Evolutionary conservation across 1,284 basidiomycete species (phyloP), one percentile per base, ranked within the genome.

Genomic region (Pascua guehoae): DNA sequence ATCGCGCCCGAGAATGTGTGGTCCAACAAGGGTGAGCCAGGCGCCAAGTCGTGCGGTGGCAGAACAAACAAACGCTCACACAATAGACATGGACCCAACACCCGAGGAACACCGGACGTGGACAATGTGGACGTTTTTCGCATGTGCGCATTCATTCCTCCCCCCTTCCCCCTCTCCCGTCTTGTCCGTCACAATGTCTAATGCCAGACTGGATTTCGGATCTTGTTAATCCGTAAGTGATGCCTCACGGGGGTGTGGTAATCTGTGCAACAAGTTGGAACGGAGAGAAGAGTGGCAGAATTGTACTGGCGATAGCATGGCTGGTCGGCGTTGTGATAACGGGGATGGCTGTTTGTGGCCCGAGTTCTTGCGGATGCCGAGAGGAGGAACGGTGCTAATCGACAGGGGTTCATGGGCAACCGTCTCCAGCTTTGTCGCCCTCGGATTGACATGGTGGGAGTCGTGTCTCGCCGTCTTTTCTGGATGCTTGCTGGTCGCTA

Each of bases 341-440:
- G 41, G 17, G 41, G 24, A 32, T 32, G 24, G 24, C 4, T 32
- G 7, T 32, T 32, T 32, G 24, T 4, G 24, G 24, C 24, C n/a
- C 24, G 7, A 32, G 7, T 32, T 32, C 24, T 32, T 32, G 24
- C 3, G 24, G 24, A 32, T 7, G 7, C 24, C 24, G 24, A 32
- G 3, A 7, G 24, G 24, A 32, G 24, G 7, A 32, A 3, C 7
- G 24, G 49, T 16, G 11, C 50, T 44, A 43, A 52, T 16, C 4
- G 64, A 66, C 52, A 67, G 71, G 1, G 73, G 65, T 36, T 56
- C 54, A 15, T 76, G 73, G 74, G 69, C 70, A 14, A 71, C 70
- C 2, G 66, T 70, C 4, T 57, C 67, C 1, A 58, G 59, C 32
- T 70, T 71, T 49, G 66, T 72, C 36, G 50, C 55, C n/a, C 58